phyloP scores from a whole-genome alignment of 1,139 yeast species.

The Oligophagozyma castellii region DNA sequence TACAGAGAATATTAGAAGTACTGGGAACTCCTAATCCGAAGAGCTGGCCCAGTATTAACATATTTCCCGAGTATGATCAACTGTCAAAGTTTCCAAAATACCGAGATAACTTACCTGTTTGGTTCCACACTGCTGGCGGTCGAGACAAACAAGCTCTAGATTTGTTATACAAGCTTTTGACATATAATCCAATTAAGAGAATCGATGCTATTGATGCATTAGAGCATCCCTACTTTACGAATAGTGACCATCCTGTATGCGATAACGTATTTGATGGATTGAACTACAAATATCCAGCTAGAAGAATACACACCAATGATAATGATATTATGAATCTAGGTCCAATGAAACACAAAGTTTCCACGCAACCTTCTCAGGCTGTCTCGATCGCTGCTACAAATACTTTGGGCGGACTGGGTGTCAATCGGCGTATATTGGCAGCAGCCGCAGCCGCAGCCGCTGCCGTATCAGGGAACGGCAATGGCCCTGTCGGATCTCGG shows the following conservation, averaged over 20 bases:
- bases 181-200: conserved; percentile 75
- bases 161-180: conserved; percentile 49
- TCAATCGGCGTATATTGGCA: conserved; percentile 23
- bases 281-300: conserved; percentile 48
- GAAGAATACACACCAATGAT: conserved; percentile 70
- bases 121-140: conserved; percentile 80
- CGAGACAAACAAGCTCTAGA: conserved; percentile 54
- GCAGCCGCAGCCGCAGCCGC: conserved; percentile 28
- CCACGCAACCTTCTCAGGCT: conserved; percentile 13
- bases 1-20: conserved; percentile 79
- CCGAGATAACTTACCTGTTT: conserved; percentile 56
- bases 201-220: conserved; percentile 65
- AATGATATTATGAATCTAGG: conserved; percentile 38
- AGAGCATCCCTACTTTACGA: conserved; percentile 58
- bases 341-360: conserved; percentile 12
- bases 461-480: conserved; percentile 21
- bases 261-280: conserved; percentile 61
- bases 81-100: conserved; percentile 50
- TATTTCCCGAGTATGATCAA: conserved; percentile 74
- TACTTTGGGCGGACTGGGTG: conserved; percentile 22
- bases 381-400: conserved; percentile 13
- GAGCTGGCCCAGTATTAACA: conserved; percentile 63
- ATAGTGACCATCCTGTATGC: conserved; percentile 43
- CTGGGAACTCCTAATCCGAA: conserved; percentile 73
- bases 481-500: conserved; percentile 9